A percentile compares a stretch with the other conserved stretches of the same genome.
Conservation (phyloP, 1,139 yeast species). For the Zygosaccharomyces pseudobailii region DNA sequence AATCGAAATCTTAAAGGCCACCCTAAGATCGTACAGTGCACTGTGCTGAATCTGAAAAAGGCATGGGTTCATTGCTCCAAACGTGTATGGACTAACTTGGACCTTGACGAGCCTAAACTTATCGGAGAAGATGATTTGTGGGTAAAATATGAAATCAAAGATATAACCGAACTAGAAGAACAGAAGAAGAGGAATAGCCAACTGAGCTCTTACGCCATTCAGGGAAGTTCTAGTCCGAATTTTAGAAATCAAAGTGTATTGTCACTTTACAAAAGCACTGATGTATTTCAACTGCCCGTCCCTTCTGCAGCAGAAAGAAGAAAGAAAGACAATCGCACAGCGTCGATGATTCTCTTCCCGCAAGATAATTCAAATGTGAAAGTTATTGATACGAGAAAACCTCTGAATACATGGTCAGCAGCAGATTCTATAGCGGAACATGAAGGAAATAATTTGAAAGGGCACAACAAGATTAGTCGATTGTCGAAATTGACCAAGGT, state of each 20-base stretch:
- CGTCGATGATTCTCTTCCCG: slow-evolving; percentile 34
- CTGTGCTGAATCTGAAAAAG: slow-evolving; percentile 42
- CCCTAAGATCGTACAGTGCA: slow-evolving; percentile 41
- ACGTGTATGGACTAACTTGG: slow-evolving; percentile 28
- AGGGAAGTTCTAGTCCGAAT: slow-evolving; percentile 31
- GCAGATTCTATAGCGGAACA: neutral
- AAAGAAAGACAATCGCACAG: slow-evolving; percentile 21
- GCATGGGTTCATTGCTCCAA: slow-evolving; percentile 32
- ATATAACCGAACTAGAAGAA: slow-evolving; percentile 20
- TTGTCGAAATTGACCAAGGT: slow-evolving; percentile 24
- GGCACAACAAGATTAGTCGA: slow-evolving; percentile 11
- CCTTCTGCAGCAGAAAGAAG: slow-evolving; percentile 1
- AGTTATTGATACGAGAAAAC: slow-evolving; percentile 1
- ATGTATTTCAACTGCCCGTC: slow-evolving; percentile 20
- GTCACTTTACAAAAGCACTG: slow-evolving; percentile 24
- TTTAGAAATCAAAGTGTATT: slow-evolving; percentile 32
- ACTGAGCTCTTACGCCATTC: slow-evolving; percentile 29
- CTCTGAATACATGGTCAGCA: neutral
- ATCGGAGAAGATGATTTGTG: slow-evolving; percentile 19
- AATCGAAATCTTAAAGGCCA: slow-evolving; percentile 34
- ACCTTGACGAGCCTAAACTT: slow-evolving; percentile 19
- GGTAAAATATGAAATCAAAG: slow-evolving; percentile 24
- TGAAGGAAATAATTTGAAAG: neutral
- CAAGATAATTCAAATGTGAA: slow-evolving; percentile 22
- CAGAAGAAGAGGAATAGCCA: slow-evolving; percentile 22